Evolutionary conservation across 2,329 filamentous ascomycete species (phyloP), one percentile per base, ranked within the genome.

Genomic region (Stagonosporopsis vannaccii): DNA sequence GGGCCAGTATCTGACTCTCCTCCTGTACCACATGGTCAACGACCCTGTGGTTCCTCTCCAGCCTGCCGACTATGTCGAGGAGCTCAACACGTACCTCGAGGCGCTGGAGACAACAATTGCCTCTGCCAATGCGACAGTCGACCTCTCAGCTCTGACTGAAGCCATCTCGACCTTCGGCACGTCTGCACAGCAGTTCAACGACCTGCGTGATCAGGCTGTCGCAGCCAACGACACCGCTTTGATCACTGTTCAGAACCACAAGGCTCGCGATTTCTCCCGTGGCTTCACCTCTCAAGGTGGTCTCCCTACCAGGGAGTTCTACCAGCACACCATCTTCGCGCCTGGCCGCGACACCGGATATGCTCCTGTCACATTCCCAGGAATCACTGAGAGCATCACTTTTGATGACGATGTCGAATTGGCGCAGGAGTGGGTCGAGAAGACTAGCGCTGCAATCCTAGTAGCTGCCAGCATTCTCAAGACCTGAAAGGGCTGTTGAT

Each of bases 281-380:
- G 79, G 77, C 0, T 82, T 82, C 56, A 76, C 78, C 3, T 73
- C 66, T 19, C 77, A 81, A 50, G 79, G 79, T n/a, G 80, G 80
- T 12, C 59, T 82, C 30, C 77, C 78, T 0, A 75, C 73, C 2
- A 64, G 80, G 13, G 75, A 78, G 58, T 81, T 79, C 59, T 82
- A 77, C 62, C 78, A 78, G 58, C 74, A 82, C 61, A 70, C 79
- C 8, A 74, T 81, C 19, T 81, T 80, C 54, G 79, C 80, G 7
- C 80, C 80, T 5, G 80, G 80, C 0, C 52, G 80, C 15, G 75
- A 77, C 52, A 76, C 74, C 0, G 74, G 74, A 8, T 77, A 77
- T 61, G 75, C 71, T 11, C 70, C 75, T 0, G 74, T 75, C 2
- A 76, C 74, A 6, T 75, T 70, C 43, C 75, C 75, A 1, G 75